These are phyloP conservation scores for Trypanosoma theileri DNA, from an alignment of 208 protist species.

Conservation along the genomic window DNA sequence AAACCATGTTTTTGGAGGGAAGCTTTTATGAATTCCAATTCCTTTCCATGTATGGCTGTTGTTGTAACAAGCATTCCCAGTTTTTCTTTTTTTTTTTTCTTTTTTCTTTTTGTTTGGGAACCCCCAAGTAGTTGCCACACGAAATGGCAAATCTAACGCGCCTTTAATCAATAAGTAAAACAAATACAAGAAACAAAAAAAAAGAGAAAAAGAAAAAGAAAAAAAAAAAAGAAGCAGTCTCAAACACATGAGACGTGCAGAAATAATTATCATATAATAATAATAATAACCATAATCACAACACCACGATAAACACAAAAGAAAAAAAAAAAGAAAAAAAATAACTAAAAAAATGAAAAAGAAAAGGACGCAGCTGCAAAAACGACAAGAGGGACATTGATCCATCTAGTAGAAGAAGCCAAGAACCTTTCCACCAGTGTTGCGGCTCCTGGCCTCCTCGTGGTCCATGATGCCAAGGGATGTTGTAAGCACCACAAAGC, in stretches of 20 bases:
- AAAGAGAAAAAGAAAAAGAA: not conserved
- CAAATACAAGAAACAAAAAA: not conserved
- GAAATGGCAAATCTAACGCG: too few species aligned
- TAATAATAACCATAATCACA: not conserved
- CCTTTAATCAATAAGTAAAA: too few species aligned
- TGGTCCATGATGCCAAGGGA: slow-evolving; percentile 99
- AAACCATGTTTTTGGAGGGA: slow-evolving; percentile 29
- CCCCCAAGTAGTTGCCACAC: too few species aligned
- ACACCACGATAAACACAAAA: not conserved
- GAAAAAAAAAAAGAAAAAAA: not conserved
- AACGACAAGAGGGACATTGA: not conserved
- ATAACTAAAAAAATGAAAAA: not conserved
- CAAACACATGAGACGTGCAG: too few species aligned
- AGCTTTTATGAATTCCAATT: slow-evolving; percentile 38
- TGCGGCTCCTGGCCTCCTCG: slow-evolving; percentile 97
- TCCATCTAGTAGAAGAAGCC: slow-evolving; percentile 99
- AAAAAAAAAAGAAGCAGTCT: not conserved
- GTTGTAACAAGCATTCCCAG: slow-evolving; percentile 57
- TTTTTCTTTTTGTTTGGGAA: not conserved
- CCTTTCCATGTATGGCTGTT: slow-evolving; percentile 52
- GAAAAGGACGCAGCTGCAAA: not conserved
- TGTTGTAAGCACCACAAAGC: slow-evolving; percentile 99
- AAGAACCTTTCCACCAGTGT: slow-evolving; percentile 99
- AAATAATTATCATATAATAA: not conserved
- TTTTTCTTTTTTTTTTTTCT: slow-evolving; percentile 12